Evolutionary conservation across 176 grass and related monocot species (phyloP), one percentile per base, ranked within the genome.

Genomic region (Oryza meridionalis): DNA sequence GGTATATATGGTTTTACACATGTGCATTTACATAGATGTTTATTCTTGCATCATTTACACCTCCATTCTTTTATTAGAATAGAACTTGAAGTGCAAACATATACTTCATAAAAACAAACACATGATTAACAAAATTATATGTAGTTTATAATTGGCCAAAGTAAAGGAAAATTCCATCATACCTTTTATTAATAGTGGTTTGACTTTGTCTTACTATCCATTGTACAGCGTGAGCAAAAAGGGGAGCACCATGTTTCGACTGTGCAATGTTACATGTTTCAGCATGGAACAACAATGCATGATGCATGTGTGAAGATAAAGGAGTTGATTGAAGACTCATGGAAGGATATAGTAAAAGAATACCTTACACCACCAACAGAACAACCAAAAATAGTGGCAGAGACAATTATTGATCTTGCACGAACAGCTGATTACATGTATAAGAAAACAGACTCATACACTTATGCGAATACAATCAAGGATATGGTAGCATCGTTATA

Each of bases 211-310:
- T 13, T 49, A 49, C 46, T 49, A 47, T 49, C 46, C 46, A 14
- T 13, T 51, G 3, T 27, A 31, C 43, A 86, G 77, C 59, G 84
- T 9, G 84, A 86, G 59, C 84, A 89, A 80, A 68, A 5, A 58
- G 50, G 10, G 10, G 69, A n/a, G 1, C 81, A 89, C 6, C 25
- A 67, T 27, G 81, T 46, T 17, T 89, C 76, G 16, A 89, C 81
- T 0, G 59, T 89, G 21, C 62, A 85, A 11, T 76, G 87, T 47
- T 89, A 84, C 32, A 89, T 85, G 87, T 47, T 75, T 19, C 46
- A 85, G 67, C 77, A 89, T 42, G 64, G 77, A 10, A 40, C 47
- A 29, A 71, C 68, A 47, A 70, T 75, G 75, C 9, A 75, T n/a
- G 70, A 63, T 69, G 82, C 87, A 29, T 89, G 45, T 16, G 62